phyloP scores from a whole-genome alignment of 129 eudicot species.

The Glebionis coronaria region DNA sequence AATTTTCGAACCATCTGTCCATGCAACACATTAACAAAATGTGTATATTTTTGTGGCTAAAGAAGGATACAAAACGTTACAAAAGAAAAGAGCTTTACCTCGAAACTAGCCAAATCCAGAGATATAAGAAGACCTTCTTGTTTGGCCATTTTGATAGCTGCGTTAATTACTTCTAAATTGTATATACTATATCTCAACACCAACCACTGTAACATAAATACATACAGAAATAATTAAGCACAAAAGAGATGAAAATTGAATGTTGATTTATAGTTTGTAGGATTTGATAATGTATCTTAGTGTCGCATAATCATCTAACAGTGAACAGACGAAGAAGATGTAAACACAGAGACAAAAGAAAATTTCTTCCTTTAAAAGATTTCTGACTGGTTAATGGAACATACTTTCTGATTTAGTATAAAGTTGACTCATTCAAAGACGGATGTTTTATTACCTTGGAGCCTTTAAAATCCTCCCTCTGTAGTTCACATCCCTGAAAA shows the following conservation, averaged over 20 bases:
- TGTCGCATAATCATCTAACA: not conserved
- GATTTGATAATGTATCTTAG: not conserved
- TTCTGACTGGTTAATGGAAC: not conserved
- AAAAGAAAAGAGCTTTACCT: slow-evolving; percentile 45
- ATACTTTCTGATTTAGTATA: not conserved
- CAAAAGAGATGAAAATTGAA: no score
- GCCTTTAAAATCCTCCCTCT: slow-evolving; percentile 71
- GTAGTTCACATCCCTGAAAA: slow-evolving; percentile 71
- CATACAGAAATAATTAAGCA: slow-evolving; percentile 18
- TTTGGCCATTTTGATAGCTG: slow-evolving; percentile 79
- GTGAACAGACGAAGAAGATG: not conserved
- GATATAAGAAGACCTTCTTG: slow-evolving; percentile 78
- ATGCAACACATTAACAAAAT: slow-evolving; percentile 4
- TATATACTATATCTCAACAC: slow-evolving; percentile 73
- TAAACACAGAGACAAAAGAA: not conserved
- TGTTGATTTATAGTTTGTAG: no score
- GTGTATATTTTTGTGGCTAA: not conserved
- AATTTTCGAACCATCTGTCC: slow-evolving; percentile 88
- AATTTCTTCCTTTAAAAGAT: not conserved
- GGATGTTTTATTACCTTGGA: slow-evolving; percentile 56
- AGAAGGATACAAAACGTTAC: not conserved
- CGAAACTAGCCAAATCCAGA: slow-evolving; percentile 97
- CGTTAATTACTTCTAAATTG: slow-evolving; percentile 69
- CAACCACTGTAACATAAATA: slow-evolving; percentile 68
- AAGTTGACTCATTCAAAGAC: slow-evolving; percentile 1